Evolutionary conservation across 352 stramenopile species (phyloP).

Genomic region (Thraustochytrium striatum): DNA sequence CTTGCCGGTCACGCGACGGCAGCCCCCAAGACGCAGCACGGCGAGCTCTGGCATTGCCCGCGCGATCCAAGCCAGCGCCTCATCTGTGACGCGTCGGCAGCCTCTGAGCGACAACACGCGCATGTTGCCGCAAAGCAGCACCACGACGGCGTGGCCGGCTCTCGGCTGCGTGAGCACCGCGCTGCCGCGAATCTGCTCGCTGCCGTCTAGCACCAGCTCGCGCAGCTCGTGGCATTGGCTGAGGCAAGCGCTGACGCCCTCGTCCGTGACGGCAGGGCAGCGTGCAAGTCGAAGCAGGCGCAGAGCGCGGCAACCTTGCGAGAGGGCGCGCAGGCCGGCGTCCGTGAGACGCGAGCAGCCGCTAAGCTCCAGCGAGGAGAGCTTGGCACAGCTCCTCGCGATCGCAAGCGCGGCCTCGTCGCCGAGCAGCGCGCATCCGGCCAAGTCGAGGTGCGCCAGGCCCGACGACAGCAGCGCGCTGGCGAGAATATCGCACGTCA

Average conservation of each 20-base stretch:
- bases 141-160: not conserved
- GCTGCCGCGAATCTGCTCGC: not conserved
- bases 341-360: conserved; percentile 32
- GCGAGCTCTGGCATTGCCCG: not conserved
- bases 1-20: not conserved
- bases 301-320: not conserved
- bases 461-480: not conserved
- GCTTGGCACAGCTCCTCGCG: not conserved
- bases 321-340: not conserved
- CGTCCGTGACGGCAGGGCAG: conserved; percentile 4
- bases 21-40: not conserved
- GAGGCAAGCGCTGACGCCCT: not conserved
- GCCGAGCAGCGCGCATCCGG: conserved; percentile 5
- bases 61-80: not conserved
- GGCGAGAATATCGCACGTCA: not conserved
- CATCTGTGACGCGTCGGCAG: not conserved
- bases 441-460: not conserved
- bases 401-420: not conserved
- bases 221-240: not conserved
- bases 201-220: not conserved
- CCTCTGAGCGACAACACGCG: not conserved
- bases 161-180: not conserved
- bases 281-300: not conserved
- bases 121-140: not conserved
- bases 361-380: not conserved